Conservation (phyloP, 306 rosid species). For the Cicer bijugum region DNA sequence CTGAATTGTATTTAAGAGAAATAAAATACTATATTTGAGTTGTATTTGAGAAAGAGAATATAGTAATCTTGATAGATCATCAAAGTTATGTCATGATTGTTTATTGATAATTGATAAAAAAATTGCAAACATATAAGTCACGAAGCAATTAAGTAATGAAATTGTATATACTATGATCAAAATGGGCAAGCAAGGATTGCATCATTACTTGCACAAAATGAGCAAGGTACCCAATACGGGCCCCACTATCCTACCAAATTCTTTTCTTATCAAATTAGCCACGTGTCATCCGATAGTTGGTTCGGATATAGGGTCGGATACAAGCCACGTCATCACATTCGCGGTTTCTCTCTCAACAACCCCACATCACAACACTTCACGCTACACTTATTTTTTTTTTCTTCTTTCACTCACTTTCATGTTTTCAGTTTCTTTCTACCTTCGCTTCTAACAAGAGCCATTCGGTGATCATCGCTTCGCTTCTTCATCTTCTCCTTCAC, state of each 20-base stretch:
- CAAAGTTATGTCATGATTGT: too few species aligned
- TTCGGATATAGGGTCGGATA: constrained; percentile 48
- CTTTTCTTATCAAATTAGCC: constrained; percentile 44
- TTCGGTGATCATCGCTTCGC: constrained; percentile 15
- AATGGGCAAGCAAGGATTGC: not conserved
- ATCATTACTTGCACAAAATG: not conserved
- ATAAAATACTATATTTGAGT: too few species aligned
- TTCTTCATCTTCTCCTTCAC: constrained; percentile 25
- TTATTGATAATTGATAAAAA: not conserved
- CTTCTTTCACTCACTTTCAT: constrained; percentile 44
- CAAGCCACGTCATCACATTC: constrained; percentile 47
- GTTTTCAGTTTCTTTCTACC: constrained; percentile 1
- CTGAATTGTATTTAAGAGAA: too few species aligned
- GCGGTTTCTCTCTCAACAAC: constrained; percentile 26
- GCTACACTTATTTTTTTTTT: not conserved
- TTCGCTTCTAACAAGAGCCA: not conserved
- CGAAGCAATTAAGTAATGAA: not conserved
- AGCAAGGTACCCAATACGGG: constrained; percentile 7
- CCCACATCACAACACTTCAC: constrained; percentile 26
- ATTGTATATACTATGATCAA: not conserved
- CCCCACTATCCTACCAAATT: not conserved
- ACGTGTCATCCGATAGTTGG: constrained; percentile 55
- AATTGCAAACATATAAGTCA: too few species aligned
- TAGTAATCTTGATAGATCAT: too few species aligned
- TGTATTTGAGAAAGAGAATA: too few species aligned